A percentile compares a stretch with the other conserved stretches of the same genome.
Conservation (phyloP, 495 filamentous ascomycete species). For the Neurospora sp. region DNA sequence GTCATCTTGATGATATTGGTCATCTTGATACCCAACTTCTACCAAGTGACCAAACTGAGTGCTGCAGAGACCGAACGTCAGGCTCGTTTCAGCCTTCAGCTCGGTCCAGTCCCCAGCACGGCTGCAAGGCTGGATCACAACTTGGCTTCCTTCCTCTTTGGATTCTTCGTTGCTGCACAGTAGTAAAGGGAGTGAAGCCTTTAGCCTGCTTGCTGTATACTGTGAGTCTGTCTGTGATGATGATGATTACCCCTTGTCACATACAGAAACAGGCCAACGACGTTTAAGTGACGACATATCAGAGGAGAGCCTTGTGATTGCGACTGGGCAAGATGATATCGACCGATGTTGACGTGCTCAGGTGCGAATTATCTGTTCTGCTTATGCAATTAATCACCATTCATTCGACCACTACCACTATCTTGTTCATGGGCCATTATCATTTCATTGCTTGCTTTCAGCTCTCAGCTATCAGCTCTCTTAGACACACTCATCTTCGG, state of each 20-base stretch:
- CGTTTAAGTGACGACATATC: background rate
- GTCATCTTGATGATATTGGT: slow-evolving; percentile 3
- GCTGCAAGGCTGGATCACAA: slow-evolving; percentile 1
- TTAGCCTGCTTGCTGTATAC: background rate
- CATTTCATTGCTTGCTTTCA: background rate
- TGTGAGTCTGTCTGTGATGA: background rate
- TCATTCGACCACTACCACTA: background rate
- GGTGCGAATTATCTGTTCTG: background rate
- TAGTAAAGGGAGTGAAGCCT: background rate
- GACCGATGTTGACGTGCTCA: background rate
- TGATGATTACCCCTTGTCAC: background rate
- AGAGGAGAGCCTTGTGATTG: background rate
- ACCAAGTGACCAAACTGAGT: no score
- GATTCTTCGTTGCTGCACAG: background rate
- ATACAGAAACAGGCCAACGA: background rate
- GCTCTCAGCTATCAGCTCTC: background rate
- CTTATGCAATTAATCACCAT: background rate
- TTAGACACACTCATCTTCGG: background rate
- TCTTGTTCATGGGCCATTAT: background rate
- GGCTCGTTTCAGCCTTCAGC: slow-evolving; percentile 22
- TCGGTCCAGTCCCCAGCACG: slow-evolving; percentile 12
- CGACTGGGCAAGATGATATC: background rate
- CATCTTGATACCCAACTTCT: background rate
- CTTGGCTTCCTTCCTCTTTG: background rate
- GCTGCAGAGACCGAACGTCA: background rate